Evolutionary conservation across 164 flowering plant genomes (phyloP).

Genomic region (Tinospora cordifolia): DNA sequence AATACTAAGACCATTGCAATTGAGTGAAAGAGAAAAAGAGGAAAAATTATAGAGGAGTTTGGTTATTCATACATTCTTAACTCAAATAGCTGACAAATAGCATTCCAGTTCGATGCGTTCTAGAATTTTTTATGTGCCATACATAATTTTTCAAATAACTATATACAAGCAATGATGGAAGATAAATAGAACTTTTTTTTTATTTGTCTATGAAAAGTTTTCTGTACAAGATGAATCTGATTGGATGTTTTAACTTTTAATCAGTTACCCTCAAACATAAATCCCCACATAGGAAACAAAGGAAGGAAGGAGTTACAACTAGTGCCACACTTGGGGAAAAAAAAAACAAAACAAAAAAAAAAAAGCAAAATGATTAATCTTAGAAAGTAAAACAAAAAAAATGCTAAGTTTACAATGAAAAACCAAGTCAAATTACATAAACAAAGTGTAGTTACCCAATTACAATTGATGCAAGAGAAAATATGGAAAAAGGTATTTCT

Average conservation of each 20-base stretch:
- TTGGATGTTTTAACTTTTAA: no score
- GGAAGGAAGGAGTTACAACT: no score
- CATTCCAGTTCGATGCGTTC: neutral
- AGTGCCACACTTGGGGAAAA: neutral
- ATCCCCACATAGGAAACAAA: no score
- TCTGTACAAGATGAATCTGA: no score
- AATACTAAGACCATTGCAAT: neutral
- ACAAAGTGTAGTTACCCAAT: neutral
- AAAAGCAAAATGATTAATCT: neutral
- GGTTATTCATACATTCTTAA: neutral
- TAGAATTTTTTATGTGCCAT: neutral
- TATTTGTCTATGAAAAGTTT: no score
- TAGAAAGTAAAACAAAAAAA: neutral
- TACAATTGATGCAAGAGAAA: neutral
- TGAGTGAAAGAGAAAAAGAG: neutral
- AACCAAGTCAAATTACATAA: neutral
- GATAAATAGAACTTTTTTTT: no score
- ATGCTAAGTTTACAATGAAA: no score
- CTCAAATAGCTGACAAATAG: neutral
- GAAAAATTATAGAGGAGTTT: neutral
- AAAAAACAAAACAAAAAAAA: neutral
- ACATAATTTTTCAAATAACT: neutral
- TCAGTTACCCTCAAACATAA: no score
- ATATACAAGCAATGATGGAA: no score
- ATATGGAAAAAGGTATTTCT: neutral